These are phyloP conservation scores for Helianthus tuberosus DNA, from an alignment of 129 eudicot species.

Conservation along the genomic window DNA sequence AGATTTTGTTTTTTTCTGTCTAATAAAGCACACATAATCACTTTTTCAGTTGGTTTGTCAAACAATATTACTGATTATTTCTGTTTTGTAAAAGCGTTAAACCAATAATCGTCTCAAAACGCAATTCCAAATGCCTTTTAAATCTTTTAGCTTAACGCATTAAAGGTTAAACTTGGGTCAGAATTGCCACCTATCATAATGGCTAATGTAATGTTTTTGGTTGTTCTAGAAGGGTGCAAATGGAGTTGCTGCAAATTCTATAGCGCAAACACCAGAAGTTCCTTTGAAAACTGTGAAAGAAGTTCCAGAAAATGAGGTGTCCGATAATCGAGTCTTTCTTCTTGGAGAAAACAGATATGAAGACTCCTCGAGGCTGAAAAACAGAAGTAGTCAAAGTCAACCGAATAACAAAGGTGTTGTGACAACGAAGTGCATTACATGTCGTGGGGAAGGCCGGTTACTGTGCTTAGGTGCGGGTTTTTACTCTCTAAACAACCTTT, in stretches of 20 bases:
- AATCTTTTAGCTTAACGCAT: not conserved
- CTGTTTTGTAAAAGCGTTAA: not conserved
- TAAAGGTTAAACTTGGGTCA: conserved; percentile 6
- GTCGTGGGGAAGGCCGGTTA: conserved; percentile 89
- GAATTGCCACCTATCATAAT: conserved; percentile 11
- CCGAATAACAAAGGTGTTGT: conserved; percentile 24
- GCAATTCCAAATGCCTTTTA: not conserved
- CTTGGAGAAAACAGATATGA: conserved; percentile 98
- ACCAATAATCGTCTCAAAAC: not conserved
- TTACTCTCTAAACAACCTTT: conserved; percentile 3
- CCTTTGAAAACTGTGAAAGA: conserved; percentile 46
- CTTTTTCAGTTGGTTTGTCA: not conserved
- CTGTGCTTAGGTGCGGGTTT: conserved; percentile 67
- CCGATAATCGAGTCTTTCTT: conserved; percentile 69
- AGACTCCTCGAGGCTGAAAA: conserved; percentile 77
- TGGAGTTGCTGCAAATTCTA: conserved; percentile 52
- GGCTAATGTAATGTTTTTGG: not conserved
- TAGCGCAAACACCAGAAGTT: conserved; percentile 34
- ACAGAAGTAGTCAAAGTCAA: too few relatives aligned
- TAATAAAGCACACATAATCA: not conserved
- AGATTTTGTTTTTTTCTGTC: not conserved
- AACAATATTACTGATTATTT: not conserved
- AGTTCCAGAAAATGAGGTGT: conserved; percentile 40
- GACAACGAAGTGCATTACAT: conserved; percentile 56
- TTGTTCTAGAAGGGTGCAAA: conserved; percentile 51